phyloP scores from a whole-genome alignment of 1,284 basidiomycete genomes.

The Tilletia walkeri region DNA sequence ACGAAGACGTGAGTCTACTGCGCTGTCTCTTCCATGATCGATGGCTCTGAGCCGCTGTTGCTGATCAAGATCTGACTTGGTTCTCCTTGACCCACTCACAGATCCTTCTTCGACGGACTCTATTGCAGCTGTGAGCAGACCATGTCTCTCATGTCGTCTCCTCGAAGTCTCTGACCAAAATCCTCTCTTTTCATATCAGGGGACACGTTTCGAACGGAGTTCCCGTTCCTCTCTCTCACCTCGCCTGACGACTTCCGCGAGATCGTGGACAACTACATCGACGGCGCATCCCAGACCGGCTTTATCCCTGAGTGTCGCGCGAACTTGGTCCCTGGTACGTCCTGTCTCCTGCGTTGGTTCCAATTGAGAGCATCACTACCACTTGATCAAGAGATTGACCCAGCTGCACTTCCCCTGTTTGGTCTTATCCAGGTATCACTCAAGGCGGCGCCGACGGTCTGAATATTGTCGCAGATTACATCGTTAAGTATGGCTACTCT shows the following conservation, averaged over 20 bases:
- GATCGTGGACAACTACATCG: constrained; percentile 46
- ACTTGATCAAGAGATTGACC: too few species aligned
- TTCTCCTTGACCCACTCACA: constrained; percentile 22
- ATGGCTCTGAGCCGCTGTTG: too few species aligned
- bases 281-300: constrained; percentile 44
- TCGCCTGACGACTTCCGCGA: constrained; percentile 39
- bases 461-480: constrained; percentile 40
- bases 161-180: too few species aligned
- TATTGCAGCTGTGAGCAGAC: constrained; percentile 22
- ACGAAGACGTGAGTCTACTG: neutral
- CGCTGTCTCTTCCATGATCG: too few species aligned
- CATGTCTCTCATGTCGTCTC: too few species aligned
- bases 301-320: constrained; percentile 47
- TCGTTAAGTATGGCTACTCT: constrained; percentile 35
- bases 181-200: neutral
- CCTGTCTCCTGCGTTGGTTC: too few species aligned
- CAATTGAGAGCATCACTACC: neutral
- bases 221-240: constrained; percentile 20
- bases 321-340: constrained; percentile 35
- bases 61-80: too few species aligned
- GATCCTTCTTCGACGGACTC: constrained; percentile 42
- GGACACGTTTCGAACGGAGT: constrained; percentile 31
- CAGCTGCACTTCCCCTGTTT: too few species aligned
- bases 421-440: constrained; percentile 24
- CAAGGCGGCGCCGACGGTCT: constrained; percentile 41